These are phyloP conservation scores for Coemansia aciculifera DNA, from an alignment of 192 early-diverging fungal species.

Conservation along the genomic window DNA sequence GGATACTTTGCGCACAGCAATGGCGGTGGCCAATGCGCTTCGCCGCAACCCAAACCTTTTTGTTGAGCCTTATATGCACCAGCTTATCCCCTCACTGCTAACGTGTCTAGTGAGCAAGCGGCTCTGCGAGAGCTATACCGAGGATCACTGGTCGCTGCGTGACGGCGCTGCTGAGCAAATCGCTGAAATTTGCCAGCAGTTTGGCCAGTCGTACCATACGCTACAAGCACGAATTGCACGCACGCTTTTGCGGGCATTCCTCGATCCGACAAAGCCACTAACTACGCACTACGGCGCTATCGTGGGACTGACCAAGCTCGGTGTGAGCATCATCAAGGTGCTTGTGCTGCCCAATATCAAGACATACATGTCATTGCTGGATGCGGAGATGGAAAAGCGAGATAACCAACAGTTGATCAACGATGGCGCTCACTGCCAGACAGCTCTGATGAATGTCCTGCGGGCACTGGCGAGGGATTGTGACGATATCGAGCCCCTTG, in stretches of 20 bases:
- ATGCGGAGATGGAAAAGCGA: constrained; percentile 46
- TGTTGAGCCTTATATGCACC: constrained; percentile 95
- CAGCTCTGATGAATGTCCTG: constrained; percentile 33
- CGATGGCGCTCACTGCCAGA: constrained; percentile 39
- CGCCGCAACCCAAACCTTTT: constrained; percentile 86
- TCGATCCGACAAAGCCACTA: constrained; percentile 81
- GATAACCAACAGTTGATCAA: constrained; percentile 33
- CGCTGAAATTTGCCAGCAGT: constrained; percentile 72
- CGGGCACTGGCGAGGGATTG: constrained; percentile 21
- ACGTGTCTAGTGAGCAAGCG: constrained; percentile 89
- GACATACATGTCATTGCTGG: constrained; percentile 59
- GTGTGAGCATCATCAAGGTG: constrained; percentile 72
- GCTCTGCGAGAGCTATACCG: constrained; percentile 64
- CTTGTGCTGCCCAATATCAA: constrained; percentile 78
- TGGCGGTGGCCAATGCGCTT: constrained; percentile 77
- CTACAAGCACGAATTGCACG: constrained; percentile 87
- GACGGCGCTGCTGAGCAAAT: constrained; percentile 72
- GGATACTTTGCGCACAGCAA: constrained; percentile 67
- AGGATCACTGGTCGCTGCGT: constrained; percentile 85
- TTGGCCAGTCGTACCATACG: constrained; percentile 78
- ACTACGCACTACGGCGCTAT: constrained; percentile 90
- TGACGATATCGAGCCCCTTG: constrained; percentile 10
- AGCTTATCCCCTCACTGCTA: constrained; percentile 90
- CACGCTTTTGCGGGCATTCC: constrained; percentile 84
- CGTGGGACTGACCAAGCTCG: constrained; percentile 72